A percentile compares a stretch with the other conserved stretches of the same genome.
These are phyloP conservation scores for Priceomyces melissophilus DNA, from an alignment of 805 yeast genomes.

Conservation along the genomic window DNA sequence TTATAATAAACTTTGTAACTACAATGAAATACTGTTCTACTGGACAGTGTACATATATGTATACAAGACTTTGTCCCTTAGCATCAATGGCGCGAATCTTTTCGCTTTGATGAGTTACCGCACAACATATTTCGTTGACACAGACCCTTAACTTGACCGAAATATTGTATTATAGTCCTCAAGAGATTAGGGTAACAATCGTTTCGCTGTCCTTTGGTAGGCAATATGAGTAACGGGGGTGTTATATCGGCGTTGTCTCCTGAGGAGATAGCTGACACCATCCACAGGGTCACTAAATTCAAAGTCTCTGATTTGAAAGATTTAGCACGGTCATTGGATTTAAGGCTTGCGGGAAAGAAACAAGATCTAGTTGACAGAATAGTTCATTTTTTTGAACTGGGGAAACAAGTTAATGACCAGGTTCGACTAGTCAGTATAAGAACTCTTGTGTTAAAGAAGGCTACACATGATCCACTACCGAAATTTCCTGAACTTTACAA, in stretches of 20 bases:
- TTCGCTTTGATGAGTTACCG: too few relatives aligned
- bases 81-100: too few relatives aligned
- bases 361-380: conserved; percentile 57
- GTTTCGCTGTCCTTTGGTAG: neutral
- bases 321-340: conserved; percentile 47
- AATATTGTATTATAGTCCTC: too few relatives aligned
- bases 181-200: too few relatives aligned
- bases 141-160: too few relatives aligned
- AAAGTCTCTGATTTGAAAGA: conserved; percentile 53
- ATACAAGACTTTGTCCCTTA: too few relatives aligned
- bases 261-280: conserved; percentile 14
- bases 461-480: conserved; percentile 35
- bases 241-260: conserved; percentile 8
- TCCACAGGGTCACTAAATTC: conserved; percentile 15
- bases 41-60: too few relatives aligned
- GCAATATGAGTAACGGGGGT: conserved; percentile 7
- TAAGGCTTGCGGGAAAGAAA: conserved; percentile 57
- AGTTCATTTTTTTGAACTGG: conserved; percentile 40
- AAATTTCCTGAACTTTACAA: conserved; percentile 25
- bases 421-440: conserved; percentile 45
- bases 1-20: too few relatives aligned
- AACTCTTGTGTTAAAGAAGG: conserved; percentile 39
- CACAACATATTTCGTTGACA: too few relatives aligned
- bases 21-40: too few relatives aligned
- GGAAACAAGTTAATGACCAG: conserved; percentile 35